phyloP scores from a whole-genome alignment of 2,329 filamentous ascomycete genomes.

The Aspergillus versicolor region DNA sequence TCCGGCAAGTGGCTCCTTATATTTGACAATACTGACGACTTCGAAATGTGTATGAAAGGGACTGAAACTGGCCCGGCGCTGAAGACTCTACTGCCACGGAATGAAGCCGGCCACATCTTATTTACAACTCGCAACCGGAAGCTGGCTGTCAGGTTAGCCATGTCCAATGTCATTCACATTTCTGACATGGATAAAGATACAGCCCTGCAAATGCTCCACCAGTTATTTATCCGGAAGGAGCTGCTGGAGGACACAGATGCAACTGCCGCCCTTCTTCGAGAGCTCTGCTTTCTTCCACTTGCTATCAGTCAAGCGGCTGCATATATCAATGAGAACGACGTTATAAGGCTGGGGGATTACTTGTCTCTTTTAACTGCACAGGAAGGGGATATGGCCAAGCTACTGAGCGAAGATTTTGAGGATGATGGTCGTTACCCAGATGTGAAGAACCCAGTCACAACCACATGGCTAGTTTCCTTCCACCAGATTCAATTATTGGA shows the following conservation, averaged over 20 bases:
- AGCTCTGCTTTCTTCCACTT: constrained; percentile 24
- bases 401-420: constrained; percentile 9
- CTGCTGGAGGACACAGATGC: constrained; percentile 11
- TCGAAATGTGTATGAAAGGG: constrained; percentile 12
- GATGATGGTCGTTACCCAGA: background rate
- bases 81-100: constrained; percentile 15
- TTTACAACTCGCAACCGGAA: constrained; percentile 26
- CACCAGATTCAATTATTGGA: constrained; percentile 12
- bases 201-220: background rate
- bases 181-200: background rate
- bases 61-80: background rate
- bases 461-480: constrained; percentile 13
- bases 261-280: constrained; percentile 12
- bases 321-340: constrained; percentile 19
- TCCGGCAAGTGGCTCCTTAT: constrained; percentile 22
- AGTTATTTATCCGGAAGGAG: background rate
- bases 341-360: background rate
- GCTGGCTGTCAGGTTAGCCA: constrained; percentile 17
- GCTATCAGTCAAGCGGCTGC: constrained; percentile 26
- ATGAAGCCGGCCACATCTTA: constrained; percentile 21
- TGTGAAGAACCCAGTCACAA: background rate
- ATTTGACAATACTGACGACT: constrained; percentile 24
- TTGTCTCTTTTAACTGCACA: background rate
- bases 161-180: background rate
- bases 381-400: background rate